Base-by-base conservation (phyloP, 495 filamentous ascomycete genomes). In the Jackrogersella minutella region DNA sequence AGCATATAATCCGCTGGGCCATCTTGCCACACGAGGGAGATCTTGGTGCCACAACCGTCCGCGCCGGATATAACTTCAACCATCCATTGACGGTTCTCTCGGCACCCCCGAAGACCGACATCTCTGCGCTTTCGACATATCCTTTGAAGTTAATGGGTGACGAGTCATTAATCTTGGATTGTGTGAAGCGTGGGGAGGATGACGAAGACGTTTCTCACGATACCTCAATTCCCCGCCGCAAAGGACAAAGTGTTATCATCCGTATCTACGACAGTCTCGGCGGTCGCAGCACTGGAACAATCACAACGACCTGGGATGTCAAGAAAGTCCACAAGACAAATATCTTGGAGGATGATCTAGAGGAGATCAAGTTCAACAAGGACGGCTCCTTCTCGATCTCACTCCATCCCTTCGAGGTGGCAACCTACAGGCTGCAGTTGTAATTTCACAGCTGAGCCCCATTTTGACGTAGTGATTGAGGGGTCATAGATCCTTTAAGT, bases 241-340 rank as follows among this genome's bases (percentile, higher is more conserved):
- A 85, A 66, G 93, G 93, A 9, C 82, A 81, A 72, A 95, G 91
- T 72, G 82, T 98, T 19, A 86, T 99, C 51, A 26, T 97, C 37
- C 84, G 95, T 1, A 79, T 97, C 9, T 99, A 96, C 71, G 95
- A 99, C 74, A 91, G 90, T 63, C 81, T 99, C n/a, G 95, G 95
- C 34, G 95, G 94, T 2, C 86, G 85, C 70, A 85, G 86, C 41
- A 85, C 86, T 40, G 93, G 87, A 0, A 83, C 76, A 2, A 83
- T 97, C 56, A 76, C 79, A 36, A 90, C 88, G 3, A 79, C 75
- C 6, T 82, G 94, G 75, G 80, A 84, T 26, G 88, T 97, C 6
- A 87, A 86, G 81, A 87, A 83, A 65, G 93, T 89, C 1, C 90
- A 80, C 79, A 96, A 91, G 82, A 89, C 87, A 19, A 97, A 97